Evolutionary conservation across 148 eudicot genomes (phyloP), one percentile per base, ranked within the genome.

Genomic region (Pharnaceum exiguum): DNA sequence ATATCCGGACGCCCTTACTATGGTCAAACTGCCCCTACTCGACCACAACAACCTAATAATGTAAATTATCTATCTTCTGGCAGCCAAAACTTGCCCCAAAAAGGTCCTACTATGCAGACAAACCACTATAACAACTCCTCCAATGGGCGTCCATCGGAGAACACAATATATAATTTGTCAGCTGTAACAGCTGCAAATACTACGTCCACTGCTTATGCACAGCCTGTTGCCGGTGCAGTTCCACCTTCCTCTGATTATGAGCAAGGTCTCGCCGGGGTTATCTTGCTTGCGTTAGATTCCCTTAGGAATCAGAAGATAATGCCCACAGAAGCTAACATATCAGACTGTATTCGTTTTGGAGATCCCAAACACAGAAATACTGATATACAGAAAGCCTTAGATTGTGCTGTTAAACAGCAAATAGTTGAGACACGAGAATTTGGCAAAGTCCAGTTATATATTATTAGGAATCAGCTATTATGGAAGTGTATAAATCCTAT

Each of bases 261-360:
- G 43, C 98, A 79, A 71, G 86, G 87, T 63, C 86, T 87, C 46
- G 79, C 81, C 27, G 89, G 90, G 58, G 73, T 82, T 35, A 69
- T 91, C 60, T 71, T 87, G 65, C 89, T 87, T 59, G 84, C 94
- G 48, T 71, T 91, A 69, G 79, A 88, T 78, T 75, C 67, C 47
- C 86, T 91, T 62, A 91, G 71, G 71, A 84, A n/a, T 52, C 96
- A 85, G 70, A 79, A 77, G 72, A 75, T 87, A 53, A 57, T 67
- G 69, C 96, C 98, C 21, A 85, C 84, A 22, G 83, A 82, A 77
- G 82, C 67, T 44, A 85, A 91, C 71, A 82, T 91, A 69, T 22
- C 72, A 53, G 86, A 91, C 52, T 87, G 88, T 72, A 77, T 91
- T 33, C 79, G 79, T 27, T 80, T 69, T 72, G 96, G 96, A 56